A percentile compares a stretch with the other conserved stretches of the same genome.
Evolutionary conservation across 2,329 filamentous ascomycete species (phyloP).

Genomic region (Pestalotiopsis sp.): DNA sequence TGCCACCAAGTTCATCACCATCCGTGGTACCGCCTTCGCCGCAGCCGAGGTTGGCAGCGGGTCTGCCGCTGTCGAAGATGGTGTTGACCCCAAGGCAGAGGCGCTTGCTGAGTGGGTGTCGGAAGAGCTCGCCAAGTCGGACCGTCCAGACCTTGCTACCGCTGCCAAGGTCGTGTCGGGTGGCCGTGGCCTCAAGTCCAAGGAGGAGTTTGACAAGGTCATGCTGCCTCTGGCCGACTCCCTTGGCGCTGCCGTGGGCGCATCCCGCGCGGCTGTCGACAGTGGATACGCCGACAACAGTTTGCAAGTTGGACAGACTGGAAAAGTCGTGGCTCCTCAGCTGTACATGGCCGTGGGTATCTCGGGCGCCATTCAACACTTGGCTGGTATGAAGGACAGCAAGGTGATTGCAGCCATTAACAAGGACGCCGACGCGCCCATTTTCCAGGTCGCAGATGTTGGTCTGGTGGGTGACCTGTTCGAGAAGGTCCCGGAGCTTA

Average conservation of each 20-base stretch:
- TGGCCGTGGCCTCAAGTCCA: slow-evolving; percentile 93
- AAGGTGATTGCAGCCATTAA: slow-evolving; percentile 99
- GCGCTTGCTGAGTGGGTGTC: slow-evolving; percentile 85
- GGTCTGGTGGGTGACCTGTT: slow-evolving; percentile 95
- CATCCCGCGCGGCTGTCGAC: slow-evolving; percentile 92
- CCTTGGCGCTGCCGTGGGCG: slow-evolving; percentile 92
- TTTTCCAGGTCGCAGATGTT: slow-evolving; percentile 97
- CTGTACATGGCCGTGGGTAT: slow-evolving; percentile 95
- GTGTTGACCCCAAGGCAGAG: slow-evolving; percentile 78
- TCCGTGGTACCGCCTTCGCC: slow-evolving; percentile 90
- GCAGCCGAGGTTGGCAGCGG: slow-evolving; percentile 71
- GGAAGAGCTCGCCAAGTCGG: slow-evolving; percentile 89
- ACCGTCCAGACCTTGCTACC: slow-evolving; percentile 91
- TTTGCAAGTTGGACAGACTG: slow-evolving; percentile 95
- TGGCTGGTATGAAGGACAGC: slow-evolving; percentile 99
- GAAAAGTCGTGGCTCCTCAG: slow-evolving; percentile 96
- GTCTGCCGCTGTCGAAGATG: slow-evolving; percentile 76
- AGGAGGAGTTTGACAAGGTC: slow-evolving; percentile 92
- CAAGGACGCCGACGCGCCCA: slow-evolving; percentile 95
- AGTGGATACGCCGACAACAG: slow-evolving; percentile 98
- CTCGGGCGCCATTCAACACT: slow-evolving; percentile 94
- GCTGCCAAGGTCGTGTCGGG: slow-evolving; percentile 89
- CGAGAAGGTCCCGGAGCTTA: slow-evolving; percentile 92
- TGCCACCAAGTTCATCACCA: slow-evolving; percentile 82
- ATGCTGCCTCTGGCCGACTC: slow-evolving; percentile 93